phyloP scores from a whole-genome alignment of 1,284 basidiomycete genomes.

The Heterobasidion annosum region DNA sequence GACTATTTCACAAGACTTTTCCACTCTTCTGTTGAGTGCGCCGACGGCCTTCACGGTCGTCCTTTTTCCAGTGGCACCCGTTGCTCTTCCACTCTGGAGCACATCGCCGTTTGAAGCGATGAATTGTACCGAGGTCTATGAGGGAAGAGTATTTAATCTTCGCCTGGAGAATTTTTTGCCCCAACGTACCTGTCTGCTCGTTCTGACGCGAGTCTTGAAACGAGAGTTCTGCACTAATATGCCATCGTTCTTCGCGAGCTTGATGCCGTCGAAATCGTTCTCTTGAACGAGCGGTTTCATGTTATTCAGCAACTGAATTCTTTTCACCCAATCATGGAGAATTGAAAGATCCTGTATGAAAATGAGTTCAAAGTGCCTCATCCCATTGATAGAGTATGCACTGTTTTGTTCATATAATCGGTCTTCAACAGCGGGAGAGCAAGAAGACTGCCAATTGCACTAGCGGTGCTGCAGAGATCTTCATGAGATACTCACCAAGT shows the following conservation, averaged over 20 bases:
- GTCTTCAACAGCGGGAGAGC: no score
- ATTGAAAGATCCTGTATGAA: not conserved
- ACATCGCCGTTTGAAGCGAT: no score
- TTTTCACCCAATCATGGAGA: not conserved
- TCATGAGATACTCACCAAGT: no score
- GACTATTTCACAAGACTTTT: constrained; percentile 11
- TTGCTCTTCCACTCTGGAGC: not conserved
- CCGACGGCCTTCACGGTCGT: not conserved
- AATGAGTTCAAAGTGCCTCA: not conserved
- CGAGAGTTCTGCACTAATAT: constrained; percentile 22
- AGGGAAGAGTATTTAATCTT: no score
- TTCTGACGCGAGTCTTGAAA: constrained; percentile 25
- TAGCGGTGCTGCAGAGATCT: no score
- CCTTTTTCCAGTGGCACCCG: not conserved
- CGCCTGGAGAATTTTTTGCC: no score
- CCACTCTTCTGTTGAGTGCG: constrained; percentile 15
- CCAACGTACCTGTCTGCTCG: constrained; percentile 19
- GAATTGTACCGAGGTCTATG: not conserved
- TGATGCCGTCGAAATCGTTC: not conserved
- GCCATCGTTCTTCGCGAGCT: constrained; percentile 15
- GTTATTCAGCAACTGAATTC: not conserved
- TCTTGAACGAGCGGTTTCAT: not conserved
- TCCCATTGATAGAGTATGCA: no score
- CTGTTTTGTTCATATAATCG: no score
- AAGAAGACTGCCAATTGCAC: no score